Base-by-base conservation (phyloP, 805 yeast species). In the Yarrowia porcina region DNA sequence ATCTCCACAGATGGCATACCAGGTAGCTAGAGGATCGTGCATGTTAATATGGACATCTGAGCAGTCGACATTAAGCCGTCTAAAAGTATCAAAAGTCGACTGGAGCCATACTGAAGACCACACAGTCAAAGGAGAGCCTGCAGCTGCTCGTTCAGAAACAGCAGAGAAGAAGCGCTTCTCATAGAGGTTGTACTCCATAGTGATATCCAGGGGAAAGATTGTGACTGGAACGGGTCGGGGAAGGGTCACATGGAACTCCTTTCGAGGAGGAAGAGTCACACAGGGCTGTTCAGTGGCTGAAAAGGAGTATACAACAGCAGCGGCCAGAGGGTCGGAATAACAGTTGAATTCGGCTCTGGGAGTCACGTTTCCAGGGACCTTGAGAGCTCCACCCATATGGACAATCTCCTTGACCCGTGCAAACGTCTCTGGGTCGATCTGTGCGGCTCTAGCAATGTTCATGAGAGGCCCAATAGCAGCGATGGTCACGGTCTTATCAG, bases 281-380 rank as follows among this genome's bases (percentile, higher is more conserved):
- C 41, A 38, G 5, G 78, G 76, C 52, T 66, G 32, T 5, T 30
- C 47, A 0, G 21, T 36, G 17, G 75, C 66, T 1, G 77, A 72
- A 21, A 74, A 69, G 2, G 77, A 72, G 42, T 72, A 73, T 3
- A 77, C 72, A 13, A 69, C 67, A 1, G 78, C 77, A 3, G 79
- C 76, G 1, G 79, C 80, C 17, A 72, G 62, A 3, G 79, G 75
- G 61, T 77, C 80, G 2, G 79, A 73, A 60, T 66, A 75, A 18
- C 76, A 75, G 63, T 77, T 77, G 71, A 77, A 77, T 66, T 77
- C 80, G 5, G 79, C 80, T 8, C 67, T 38, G 3, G 80, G 80
- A 6, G 77, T 74, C 64, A 75, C 73, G 64, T 77, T 77, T 8
- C 80, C 80, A 8, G 75, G 73, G 33, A 49, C 66, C 17, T 66